Evolutionary conservation across 2,329 filamentous ascomycete species (phyloP).

Genomic region (Ophiocordyceps camponoti-saundersi): DNA sequence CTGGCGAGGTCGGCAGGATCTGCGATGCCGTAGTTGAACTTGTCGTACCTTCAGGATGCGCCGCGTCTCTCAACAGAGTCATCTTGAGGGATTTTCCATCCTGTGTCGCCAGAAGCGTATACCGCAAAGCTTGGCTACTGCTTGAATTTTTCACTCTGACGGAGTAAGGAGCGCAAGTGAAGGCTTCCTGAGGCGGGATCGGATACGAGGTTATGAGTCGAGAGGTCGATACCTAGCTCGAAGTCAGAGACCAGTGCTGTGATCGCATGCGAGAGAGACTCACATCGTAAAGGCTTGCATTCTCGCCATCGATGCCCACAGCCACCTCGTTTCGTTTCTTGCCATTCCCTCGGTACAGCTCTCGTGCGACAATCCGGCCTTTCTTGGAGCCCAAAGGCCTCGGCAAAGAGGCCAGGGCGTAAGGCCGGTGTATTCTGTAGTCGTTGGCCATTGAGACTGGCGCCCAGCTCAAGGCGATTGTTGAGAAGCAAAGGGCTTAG

Average conservation of each 20-base stretch:
- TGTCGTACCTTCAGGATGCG: constrained; percentile 32
- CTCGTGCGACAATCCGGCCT: constrained; percentile 37
- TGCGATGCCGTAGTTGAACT: constrained; percentile 30
- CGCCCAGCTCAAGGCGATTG: not conserved
- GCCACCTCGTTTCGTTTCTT: constrained; percentile 46
- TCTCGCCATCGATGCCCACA: constrained; percentile 48
- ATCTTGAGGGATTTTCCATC: constrained; percentile 31
- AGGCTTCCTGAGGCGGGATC: constrained; percentile 45
- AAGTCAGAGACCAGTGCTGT: constrained; percentile 1
- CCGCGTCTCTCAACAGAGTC: constrained; percentile 41
- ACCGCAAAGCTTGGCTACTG: constrained; percentile 32
- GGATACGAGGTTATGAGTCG: constrained; percentile 50
- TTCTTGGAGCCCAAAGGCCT: constrained; percentile 35
- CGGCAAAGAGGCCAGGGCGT: constrained; percentile 42
- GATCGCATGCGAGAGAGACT: constrained; percentile 7
- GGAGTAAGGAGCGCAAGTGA: constrained; percentile 45
- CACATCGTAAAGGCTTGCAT: constrained; percentile 49
- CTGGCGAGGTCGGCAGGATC: constrained; percentile 19
- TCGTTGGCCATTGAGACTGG: constrained; percentile 32
- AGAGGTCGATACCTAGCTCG: constrained; percentile 36
- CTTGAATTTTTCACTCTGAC: constrained; percentile 32
- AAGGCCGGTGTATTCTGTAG: constrained; percentile 47
- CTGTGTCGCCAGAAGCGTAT: constrained; percentile 43
- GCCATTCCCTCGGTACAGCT: constrained; percentile 45
- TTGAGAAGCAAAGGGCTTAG: not conserved